These are phyloP conservation scores for Quercus cerris DNA, from an alignment of 306 rosid species.

Conservation along the genomic window DNA sequence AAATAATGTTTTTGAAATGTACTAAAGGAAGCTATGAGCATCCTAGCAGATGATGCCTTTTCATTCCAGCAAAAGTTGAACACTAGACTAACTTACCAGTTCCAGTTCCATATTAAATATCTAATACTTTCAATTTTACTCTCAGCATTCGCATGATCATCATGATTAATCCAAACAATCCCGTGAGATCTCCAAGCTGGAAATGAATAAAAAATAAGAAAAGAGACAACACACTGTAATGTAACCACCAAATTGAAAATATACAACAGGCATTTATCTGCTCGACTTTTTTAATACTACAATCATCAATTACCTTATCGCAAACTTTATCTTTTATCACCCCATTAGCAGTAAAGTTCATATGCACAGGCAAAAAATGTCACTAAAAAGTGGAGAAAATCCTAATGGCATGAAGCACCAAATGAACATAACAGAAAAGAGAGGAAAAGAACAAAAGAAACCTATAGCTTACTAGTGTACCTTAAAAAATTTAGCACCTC, in stretches of 20 bases:
- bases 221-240: not conserved
- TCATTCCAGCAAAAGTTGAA: conserved; percentile 4
- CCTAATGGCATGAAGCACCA: not conserved
- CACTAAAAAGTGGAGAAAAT: not conserved
- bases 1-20: not conserved
- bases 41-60: not conserved
- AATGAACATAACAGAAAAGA: not conserved
- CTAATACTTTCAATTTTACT: conserved; percentile 73
- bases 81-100: conserved; percentile 50
- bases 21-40: not conserved
- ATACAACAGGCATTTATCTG: not conserved
- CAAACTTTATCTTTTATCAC: not conserved
- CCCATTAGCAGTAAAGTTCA: not conserved
- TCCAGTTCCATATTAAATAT: conserved; percentile 63
- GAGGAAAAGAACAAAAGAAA: not conserved
- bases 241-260: conserved; percentile 17
- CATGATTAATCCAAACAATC: conserved; percentile 76
- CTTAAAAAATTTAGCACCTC: conserved; percentile 84
- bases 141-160: conserved; percentile 74
- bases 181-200: conserved; percentile 94
- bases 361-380: not conserved
- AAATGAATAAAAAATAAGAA: conserved; percentile 13
- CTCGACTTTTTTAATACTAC: not conserved
- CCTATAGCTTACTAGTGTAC: conserved; percentile 25
- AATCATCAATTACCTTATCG: not conserved